Evolutionary conservation across 1,284 basidiomycete genomes (phyloP), one percentile per base, ranked within the genome.

Genomic region (Cutaneotrichosporon sp.): DNA sequence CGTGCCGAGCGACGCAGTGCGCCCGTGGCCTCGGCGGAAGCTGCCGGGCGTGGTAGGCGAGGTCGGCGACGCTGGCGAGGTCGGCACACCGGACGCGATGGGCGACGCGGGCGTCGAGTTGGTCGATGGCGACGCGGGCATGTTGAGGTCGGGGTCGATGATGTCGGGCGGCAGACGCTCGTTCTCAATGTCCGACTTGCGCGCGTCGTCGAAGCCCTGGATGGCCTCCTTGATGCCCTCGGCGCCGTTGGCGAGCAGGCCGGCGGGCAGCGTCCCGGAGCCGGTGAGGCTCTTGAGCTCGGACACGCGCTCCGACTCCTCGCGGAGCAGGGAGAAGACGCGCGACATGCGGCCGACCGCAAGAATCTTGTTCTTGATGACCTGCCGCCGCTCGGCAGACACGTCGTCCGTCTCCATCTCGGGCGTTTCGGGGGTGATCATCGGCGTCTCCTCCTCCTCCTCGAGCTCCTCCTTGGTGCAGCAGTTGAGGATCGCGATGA

Each of bases 171-270:
- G 95, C 29, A 97, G 82, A 50, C 92, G 89, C 81, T 99, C 95
- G 82, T 99, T 98, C 82, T 99, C 95, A 72, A 99, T 98, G 83
- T 99, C 97, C 45, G 92, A 94, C 82, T 95, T 95, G 68, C 95
- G 92, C 90, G 95, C 95, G 76, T 98, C 95, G 55, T 94, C 92
- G 76, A 98, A 99, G 68, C 89, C 90, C 67, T 86, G 88, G 72
- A 99, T 98, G 22, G 91, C 89, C 66, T 97, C 92, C 80, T 92
- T 98, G 81, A 99, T 95, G 22, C 92, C 95, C 74, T 98, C 95
- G 5, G 92, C 87, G 24, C 95, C 95, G 63, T 90, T 85, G 1
- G 90, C 94, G 49, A 99, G 85, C 9, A 88, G 87, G 36, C 91
- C 94, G 73, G 90, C 91, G 0, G 95, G 94, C 62, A 97, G 79